Base-by-base conservation (phyloP, 805 yeast species). In the Lipomyces yamadae region DNA sequence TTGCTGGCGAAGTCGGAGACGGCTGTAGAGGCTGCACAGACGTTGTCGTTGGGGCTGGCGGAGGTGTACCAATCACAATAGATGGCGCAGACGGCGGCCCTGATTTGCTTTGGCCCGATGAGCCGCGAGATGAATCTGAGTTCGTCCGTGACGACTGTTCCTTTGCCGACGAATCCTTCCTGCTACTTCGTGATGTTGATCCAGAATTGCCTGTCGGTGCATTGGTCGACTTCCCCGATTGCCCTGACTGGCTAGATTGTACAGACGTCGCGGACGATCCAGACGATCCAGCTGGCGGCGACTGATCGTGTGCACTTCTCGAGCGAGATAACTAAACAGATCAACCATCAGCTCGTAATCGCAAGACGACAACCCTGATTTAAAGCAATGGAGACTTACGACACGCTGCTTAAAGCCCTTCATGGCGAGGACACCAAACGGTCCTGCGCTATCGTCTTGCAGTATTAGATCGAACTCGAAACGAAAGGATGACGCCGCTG, bases 341-440 rank as follows among this genome's bases (percentile, higher is more conserved):
- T 35, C 33, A 2, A 35, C 48, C 48, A 24, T 42, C 48, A 42
- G 48, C 48, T 42, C 48, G 48, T 15, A 6, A 32, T 18, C n/a
- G 33, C 29, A 4, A 5, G 7, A 15, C 56, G 10, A 5, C 18
- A 15, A 6, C 57, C 34, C 37, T 24, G 7, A 30, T 15, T 30
- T 29, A 33, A 52, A 52, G 11, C 29, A 52, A n/a, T 5, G 7
- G 30, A 34, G 10, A 64, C 71, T 30, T 53, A 71, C 73, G 69
- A 73, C 72, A 39, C 75, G 75, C 69, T 73, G 75, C 57, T 73
- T 74, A 65, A 73, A 72, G 61, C 75, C 75, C 66, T 72, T 73
- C 75, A 73, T 73, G 58, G 60, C 62, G 42, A 50, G 53, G 15
- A 50, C 61, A 32, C 60, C 60, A 30, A 32, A 24, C 30, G 56